These are phyloP conservation scores for Stenogyne calaminthoides DNA, from an alignment of 305 asterid species.

Conservation along the genomic window DNA sequence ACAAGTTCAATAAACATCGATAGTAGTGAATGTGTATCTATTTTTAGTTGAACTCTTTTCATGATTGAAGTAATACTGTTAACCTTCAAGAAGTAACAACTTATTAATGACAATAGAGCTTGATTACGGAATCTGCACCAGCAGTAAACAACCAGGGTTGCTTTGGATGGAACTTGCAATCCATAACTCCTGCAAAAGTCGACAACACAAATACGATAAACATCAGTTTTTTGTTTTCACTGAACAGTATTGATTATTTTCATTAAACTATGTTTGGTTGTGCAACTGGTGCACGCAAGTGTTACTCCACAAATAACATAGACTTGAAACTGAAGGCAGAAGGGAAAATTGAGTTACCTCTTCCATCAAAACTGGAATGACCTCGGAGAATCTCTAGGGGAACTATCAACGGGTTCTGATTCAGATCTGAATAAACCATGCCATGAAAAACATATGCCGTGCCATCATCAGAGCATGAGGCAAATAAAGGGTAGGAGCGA, in stretches of 20 bases:
- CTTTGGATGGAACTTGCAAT: slow-evolving; percentile 93
- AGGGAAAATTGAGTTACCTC: slow-evolving; percentile 50
- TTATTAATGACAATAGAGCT: slow-evolving; percentile 67
- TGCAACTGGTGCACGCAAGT: no score
- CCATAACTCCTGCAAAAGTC: slow-evolving; percentile 76
- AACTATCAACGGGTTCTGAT: slow-evolving; percentile 81
- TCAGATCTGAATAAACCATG: slow-evolving; percentile 92
- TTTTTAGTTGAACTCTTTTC: not conserved
- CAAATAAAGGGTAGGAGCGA: slow-evolving; percentile 87
- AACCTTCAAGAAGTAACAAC: not conserved
- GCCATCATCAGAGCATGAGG: slow-evolving; percentile 95
- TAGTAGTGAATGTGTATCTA: not conserved
- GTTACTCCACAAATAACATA: not conserved
- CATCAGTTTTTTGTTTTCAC: no score
- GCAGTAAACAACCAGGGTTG: slow-evolving; percentile 98
- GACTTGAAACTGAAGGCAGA: not conserved
- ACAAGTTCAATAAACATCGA: not conserved
- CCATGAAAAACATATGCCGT: slow-evolving; percentile 89
- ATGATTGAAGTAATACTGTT: not conserved
- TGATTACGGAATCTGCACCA: slow-evolving; percentile 80
- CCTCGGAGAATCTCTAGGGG: slow-evolving; percentile 94
- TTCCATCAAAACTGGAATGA: slow-evolving; percentile 69
- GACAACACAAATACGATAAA: not conserved
- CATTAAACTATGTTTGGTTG: no score
- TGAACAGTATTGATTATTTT: no score